phyloP scores from a whole-genome alignment of 441 rosid species.

The Mallotus japonicus region DNA sequence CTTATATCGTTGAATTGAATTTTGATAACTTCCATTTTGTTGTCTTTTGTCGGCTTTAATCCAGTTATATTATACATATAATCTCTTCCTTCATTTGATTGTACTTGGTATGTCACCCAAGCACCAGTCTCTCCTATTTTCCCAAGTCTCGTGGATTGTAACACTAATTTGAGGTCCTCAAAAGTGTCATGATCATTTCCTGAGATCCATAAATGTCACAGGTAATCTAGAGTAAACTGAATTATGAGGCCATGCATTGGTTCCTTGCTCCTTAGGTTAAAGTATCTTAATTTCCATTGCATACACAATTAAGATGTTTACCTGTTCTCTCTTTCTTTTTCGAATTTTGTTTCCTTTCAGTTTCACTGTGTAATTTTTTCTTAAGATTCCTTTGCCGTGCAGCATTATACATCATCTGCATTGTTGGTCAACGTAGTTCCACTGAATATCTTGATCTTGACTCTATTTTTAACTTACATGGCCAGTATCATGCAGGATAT shows the following conservation, averaged over 20 bases:
- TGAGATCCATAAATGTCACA: not conserved
- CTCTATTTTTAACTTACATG: slow-evolving; percentile 27
- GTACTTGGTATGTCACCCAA: too few relatives aligned
- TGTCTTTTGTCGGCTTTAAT: not conserved
- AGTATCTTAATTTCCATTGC: not conserved
- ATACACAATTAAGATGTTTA: not conserved
- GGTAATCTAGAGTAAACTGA: not conserved
- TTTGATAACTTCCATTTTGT: not conserved
- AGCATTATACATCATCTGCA: not conserved
- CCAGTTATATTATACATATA: not conserved
- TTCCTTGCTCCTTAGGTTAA: not conserved
- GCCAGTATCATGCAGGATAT: slow-evolving; percentile 89
- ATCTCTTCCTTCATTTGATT: too few relatives aligned
- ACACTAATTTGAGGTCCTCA: too few relatives aligned
- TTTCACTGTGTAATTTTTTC: too few relatives aligned
- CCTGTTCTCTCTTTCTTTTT: not conserved
- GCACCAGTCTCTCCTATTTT: too few relatives aligned
- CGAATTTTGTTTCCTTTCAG: not conserved
- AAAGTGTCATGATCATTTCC: not conserved
- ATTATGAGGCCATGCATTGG: too few relatives aligned
- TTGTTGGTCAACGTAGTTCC: not conserved
- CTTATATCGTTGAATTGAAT: not conserved
- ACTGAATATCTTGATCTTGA: slow-evolving; percentile 8
- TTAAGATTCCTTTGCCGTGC: too few relatives aligned
- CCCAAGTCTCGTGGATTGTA: too few relatives aligned